Evolutionary conservation across 140 eudicot species (phyloP), one percentile per base, ranked within the genome.

Genomic region (Bidens hawaiensis): DNA sequence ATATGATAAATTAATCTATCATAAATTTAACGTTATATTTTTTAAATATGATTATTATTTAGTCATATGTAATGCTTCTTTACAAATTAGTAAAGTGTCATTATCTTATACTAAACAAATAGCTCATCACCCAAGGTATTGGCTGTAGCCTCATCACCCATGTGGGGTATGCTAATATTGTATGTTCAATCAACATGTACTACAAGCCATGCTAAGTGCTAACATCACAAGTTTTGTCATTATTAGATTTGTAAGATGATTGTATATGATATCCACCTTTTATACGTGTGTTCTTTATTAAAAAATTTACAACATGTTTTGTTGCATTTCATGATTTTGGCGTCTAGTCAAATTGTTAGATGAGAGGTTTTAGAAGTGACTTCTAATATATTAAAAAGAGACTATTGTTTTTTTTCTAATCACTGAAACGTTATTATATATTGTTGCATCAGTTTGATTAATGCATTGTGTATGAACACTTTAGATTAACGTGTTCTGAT

Each of bases 141-240:
- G 57, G 69, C 12, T 63, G 57, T 63, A 63, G 15, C 34, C 23
- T 46, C 69, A 25, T 50, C 50, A 48, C 16, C 69, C 69, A 63
- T 63, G 54, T 63, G 69, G 57, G 50, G 58, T 40, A 40, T n/a
- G n/a, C n/a, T n/a, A n/a, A n/a, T n/a, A n/a, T n/a, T n/a, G n/a
- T n/a, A n/a, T 19, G 67, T 23, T 11, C 26, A 14, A 41, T 41
- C 34, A 27, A 25, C 38, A 17, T 43, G 6, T 46, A 28, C 22
- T 26, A 27, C 61, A 54, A 54, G 61, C 61, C 63, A 57, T 57
- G 63, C 69, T 56, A 63, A 63, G 31, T 57, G 63, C 69, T 56
- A 63, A 63, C 69, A 63, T 63, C 57, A 26, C 28, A 63, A 63
- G 4, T 27, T 63, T 63, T 63, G 69, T 63, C 58, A 42, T 0